A percentile compares a stretch with the other conserved stretches of the same genome.
These are phyloP conservation scores for Euphorbia celastroides DNA, from an alignment of 441 rosid genomes.

Conservation along the genomic window DNA sequence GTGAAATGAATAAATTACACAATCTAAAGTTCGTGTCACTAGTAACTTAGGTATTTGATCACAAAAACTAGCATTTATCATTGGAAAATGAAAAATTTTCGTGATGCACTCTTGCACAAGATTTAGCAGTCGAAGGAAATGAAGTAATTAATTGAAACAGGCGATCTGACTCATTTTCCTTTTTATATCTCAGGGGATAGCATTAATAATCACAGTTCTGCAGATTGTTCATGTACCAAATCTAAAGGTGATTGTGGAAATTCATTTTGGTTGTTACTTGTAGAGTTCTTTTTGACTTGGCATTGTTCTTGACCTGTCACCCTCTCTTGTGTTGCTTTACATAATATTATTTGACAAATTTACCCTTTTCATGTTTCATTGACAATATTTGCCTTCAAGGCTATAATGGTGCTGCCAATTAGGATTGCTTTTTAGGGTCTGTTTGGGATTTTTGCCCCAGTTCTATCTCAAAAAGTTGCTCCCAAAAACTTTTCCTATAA, in stretches of 20 bases:
- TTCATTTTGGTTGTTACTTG: conserved; percentile 6
- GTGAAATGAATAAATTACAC: not conserved
- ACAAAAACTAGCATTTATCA: not conserved
- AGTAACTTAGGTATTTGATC: not conserved
- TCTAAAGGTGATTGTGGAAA: conserved; percentile 63
- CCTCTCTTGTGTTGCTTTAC: conserved; percentile 1
- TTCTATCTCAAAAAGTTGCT: too few species aligned
- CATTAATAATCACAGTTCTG: conserved; percentile 86
- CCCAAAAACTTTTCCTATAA: too few species aligned
- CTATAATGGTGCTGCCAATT: not conserved
- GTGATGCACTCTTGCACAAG: not conserved
- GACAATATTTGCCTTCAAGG: not conserved
- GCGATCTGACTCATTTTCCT: conserved; percentile 13
- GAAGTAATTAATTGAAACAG: not conserved
- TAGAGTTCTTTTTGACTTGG: conserved; percentile 3
- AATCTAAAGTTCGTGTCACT: not conserved
- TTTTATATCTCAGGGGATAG: conserved; percentile 62
- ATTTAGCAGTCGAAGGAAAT: not conserved
- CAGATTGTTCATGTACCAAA: conserved; percentile 93
- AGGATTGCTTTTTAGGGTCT: not conserved
- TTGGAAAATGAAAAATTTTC: too few species aligned
- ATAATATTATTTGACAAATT: not conserved
- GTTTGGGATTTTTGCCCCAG: too few species aligned
- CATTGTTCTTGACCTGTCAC: not conserved
- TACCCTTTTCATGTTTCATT: not conserved